Evolutionary conservation across 2,329 filamentous ascomycete genomes (phyloP).

Genomic region (Trichoderma sp.): DNA sequence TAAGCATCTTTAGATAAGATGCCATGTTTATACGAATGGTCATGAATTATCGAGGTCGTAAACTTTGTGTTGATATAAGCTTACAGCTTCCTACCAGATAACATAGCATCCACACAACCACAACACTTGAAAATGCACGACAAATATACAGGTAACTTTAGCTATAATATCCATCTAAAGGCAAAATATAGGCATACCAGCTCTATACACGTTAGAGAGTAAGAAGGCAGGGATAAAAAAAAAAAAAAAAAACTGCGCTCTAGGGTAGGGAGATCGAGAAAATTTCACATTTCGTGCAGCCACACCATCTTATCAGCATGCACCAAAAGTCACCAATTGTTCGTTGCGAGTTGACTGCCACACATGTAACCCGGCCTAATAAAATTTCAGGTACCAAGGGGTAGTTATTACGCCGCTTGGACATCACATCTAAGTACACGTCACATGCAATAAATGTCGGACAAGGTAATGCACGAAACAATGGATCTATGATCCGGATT

Average conservation of each 20-base stretch:
- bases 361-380: background rate
- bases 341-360: background rate
- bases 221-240: background rate
- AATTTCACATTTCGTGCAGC: background rate
- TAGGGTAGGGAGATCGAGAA: background rate
- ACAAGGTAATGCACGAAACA: slow-evolving; percentile 1
- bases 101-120: background rate
- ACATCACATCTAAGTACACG: background rate
- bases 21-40: background rate
- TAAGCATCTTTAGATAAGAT: background rate
- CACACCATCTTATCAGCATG: background rate
- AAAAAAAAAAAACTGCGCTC: background rate
- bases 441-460: background rate
- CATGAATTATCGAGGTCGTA: background rate
- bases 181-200: background rate
- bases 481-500: slow-evolving; percentile 32
- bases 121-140: background rate
- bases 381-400: background rate
- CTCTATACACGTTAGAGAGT: rapidly evolving
- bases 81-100: rapidly evolving
- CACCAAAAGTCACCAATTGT: background rate
- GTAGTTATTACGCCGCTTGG: background rate
- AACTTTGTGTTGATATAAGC: background rate
- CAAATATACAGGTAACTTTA: background rate
- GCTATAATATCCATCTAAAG: background rate